phyloP scores from a whole-genome alignment of 2,329 filamentous ascomycete species.

The Alternaria sp. region DNA sequence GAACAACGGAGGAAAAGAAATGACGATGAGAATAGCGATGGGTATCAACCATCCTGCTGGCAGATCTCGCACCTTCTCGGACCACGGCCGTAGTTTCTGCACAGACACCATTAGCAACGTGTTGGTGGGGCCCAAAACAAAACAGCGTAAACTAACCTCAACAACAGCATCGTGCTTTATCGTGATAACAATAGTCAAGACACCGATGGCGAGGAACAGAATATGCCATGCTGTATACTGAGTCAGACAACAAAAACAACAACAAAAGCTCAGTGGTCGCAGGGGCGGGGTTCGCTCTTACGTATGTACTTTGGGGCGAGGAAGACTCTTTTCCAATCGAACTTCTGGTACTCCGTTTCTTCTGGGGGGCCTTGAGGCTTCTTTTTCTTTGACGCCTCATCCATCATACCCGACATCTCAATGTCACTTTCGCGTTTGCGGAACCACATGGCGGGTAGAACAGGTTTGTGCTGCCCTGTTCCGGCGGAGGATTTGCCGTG shows the following conservation, averaged over 20 bases:
- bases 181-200: conserved; percentile 42
- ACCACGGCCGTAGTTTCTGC: conserved; percentile 47
- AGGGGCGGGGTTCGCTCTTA: conserved; percentile 23
- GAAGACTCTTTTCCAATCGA: conserved; percentile 49
- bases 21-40: conserved; percentile 44
- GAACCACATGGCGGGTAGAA: conserved; percentile 28
- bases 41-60: conserved; percentile 50
- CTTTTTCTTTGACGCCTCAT: conserved; percentile 25
- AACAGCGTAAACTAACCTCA: conserved; percentile 28
- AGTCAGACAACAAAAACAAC: conserved; percentile 16
- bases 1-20: conserved; percentile 49
- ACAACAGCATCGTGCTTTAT: conserved; percentile 46
- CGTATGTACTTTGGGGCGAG: conserved; percentile 49
- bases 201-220: conserved; percentile 37
- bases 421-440: conserved; percentile 40
- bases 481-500: conserved; percentile 11
- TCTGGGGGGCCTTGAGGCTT: conserved; percentile 28
- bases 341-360: conserved; percentile 45
- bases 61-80: conserved; percentile 46
- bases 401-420: conserved; percentile 42
- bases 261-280: not conserved
- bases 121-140: not conserved
- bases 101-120: conserved; percentile 18
- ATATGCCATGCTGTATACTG: conserved; percentile 43
- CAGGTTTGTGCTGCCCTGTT: conserved; percentile 2